phyloP scores from a whole-genome alignment of 192 early-diverging fungal species.

The Spinellus fusiger region DNA sequence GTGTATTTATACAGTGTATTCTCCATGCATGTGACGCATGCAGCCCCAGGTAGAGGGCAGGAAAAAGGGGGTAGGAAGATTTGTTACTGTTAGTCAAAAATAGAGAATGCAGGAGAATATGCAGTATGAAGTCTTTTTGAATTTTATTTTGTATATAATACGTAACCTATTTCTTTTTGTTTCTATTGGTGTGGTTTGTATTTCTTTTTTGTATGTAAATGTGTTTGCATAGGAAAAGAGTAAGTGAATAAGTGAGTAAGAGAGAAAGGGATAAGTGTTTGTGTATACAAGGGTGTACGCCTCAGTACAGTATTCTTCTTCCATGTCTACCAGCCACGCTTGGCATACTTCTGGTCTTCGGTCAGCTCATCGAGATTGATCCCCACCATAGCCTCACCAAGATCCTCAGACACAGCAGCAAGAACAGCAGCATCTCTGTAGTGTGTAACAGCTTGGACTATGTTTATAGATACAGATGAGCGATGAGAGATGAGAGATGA shows the following conservation, averaged over 20 bases:
- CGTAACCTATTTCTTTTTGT: too few relatives aligned
- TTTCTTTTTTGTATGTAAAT: background rate
- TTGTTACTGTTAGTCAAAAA: too few relatives aligned
- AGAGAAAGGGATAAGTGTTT: background rate
- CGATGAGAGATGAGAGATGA: background rate
- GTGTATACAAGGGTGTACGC: background rate
- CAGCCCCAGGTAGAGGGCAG: too few relatives aligned
- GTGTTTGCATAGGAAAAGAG: background rate
- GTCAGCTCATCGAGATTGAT: conserved; percentile 77
- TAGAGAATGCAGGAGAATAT: too few relatives aligned
- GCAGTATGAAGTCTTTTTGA: too few relatives aligned
- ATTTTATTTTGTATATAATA: too few relatives aligned
- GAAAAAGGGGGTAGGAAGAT: too few relatives aligned
- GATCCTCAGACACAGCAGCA: conserved; percentile 82
- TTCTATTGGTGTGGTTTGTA: too few relatives aligned
- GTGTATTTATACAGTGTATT: too few relatives aligned
- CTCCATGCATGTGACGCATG: too few relatives aligned
- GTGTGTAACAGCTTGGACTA: conserved; percentile 93
- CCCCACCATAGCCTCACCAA: conserved; percentile 97
- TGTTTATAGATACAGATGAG: conserved; percentile 2
- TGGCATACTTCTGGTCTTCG: conserved; percentile 18
- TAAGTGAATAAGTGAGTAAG: background rate
- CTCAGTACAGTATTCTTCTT: background rate
- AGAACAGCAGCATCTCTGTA: conserved; percentile 85
- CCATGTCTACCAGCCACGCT: conserved; percentile 21